A percentile compares a stretch with the other conserved stretches of the same genome.
Evolutionary conservation across 371 early-diverging fungal genomes (phyloP).

Genomic region (Mucor lusitanicus): DNA sequence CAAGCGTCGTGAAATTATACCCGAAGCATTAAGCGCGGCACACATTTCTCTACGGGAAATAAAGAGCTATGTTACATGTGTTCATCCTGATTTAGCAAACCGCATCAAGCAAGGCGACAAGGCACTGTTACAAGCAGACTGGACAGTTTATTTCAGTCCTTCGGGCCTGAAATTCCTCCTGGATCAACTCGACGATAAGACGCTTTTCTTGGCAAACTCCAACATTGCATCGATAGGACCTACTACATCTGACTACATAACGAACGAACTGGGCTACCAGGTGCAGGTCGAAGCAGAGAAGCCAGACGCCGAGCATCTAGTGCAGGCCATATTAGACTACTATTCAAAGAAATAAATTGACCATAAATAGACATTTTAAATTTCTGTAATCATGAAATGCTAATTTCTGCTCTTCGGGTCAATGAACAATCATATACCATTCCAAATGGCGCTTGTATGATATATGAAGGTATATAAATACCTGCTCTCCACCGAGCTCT

Average conservation of each 20-base stretch:
- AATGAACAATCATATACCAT: neutral
- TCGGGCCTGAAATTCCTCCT: conserved; percentile 53
- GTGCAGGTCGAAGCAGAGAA: conserved; percentile 40
- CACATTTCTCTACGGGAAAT: conserved; percentile 36
- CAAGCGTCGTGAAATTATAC: conserved; percentile 55
- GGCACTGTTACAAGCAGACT: conserved; percentile 13
- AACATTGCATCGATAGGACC: conserved; percentile 57
- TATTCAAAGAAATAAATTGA: conserved; percentile 2
- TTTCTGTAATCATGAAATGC: neutral
- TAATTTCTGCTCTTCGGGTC: neutral
- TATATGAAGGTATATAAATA: neutral
- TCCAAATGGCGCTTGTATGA: neutral
- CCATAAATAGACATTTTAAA: neutral
- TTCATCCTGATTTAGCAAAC: conserved; percentile 24
- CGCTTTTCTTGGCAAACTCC: conserved; percentile 5
- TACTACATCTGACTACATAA: conserved; percentile 49
- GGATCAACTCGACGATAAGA: neutral
- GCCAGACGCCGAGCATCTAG: conserved; percentile 43
- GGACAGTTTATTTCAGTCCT: conserved; percentile 65
- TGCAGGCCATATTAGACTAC: conserved; percentile 26
- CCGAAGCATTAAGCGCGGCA: conserved; percentile 25
- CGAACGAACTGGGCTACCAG: conserved; percentile 4
- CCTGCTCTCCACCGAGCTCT: neutral
- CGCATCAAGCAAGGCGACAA: neutral
- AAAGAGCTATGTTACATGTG: conserved; percentile 46